Conservation (phyloP, 75 land plant genomes). For the Cunninghamia lanceolata region DNA sequence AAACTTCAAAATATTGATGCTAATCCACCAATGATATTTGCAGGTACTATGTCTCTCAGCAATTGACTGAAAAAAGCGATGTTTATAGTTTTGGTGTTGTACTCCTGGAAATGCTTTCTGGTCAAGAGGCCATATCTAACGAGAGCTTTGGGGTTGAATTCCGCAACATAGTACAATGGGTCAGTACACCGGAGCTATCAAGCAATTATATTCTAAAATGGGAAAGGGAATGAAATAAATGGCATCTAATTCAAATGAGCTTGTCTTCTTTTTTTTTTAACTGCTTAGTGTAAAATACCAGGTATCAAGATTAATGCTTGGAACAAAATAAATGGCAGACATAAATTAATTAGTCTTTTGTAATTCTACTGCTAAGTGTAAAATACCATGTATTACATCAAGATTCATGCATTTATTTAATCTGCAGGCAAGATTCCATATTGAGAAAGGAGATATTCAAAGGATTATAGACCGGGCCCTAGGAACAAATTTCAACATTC, state of each 20-base stretch:
- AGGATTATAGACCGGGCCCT: conserved; percentile 58
- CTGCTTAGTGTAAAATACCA: conserved; percentile 1
- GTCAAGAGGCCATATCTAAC: conserved; percentile 67
- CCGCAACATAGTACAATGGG: conserved; percentile 77
- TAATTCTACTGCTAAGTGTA: neutral
- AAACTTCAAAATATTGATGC: neutral
- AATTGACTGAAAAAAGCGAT: conserved; percentile 75
- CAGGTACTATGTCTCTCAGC: conserved; percentile 75
- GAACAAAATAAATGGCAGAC: neutral
- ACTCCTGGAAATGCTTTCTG: conserved; percentile 70
- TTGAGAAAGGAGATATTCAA: conserved; percentile 66
- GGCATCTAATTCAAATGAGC: neutral
- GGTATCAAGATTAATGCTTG: neutral
- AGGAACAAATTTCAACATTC: conserved; percentile 38
- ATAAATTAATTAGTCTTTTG: neutral
- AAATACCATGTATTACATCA: neutral
- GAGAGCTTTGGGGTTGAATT: conserved; percentile 66
- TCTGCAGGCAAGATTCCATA: conserved; percentile 59
- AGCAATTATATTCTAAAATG: neutral
- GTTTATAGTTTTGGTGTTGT: conserved; percentile 79
- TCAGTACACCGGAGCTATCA: conserved; percentile 21
- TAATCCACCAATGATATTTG: neutral
- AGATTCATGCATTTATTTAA: neutral
- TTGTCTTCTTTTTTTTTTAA: neutral
- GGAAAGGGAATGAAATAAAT: neutral